Evolutionary conservation across 169 alveolate genomes (phyloP).

Genomic region (Plasmodium chabaudi): DNA sequence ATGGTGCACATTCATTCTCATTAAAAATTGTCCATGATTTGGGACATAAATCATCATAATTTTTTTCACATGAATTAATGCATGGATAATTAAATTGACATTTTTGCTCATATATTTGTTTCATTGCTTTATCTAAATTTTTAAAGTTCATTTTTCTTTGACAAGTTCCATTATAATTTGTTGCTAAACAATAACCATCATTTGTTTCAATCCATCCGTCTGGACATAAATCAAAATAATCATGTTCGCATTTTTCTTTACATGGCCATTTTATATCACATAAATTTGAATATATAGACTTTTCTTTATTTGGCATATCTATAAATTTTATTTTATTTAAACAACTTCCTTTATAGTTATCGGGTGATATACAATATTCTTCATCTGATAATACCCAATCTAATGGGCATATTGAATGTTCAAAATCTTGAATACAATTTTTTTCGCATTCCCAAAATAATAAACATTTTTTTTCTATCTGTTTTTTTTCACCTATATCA

Average conservation of each 20-base stretch:
- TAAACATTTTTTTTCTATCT: constrained; percentile 53
- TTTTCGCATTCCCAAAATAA: constrained; percentile 71
- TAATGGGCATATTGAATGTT: constrained; percentile 77
- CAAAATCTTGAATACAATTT: constrained; percentile 55
- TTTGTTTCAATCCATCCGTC: constrained; percentile 81
- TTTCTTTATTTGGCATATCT: constrained; percentile 62
- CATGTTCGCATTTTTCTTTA: constrained; percentile 78
- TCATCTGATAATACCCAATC: constrained; percentile 78
- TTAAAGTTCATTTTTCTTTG: constrained; percentile 44
- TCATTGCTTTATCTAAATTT: constrained; percentile 56
- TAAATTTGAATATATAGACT: constrained; percentile 61
- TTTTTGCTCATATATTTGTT: constrained; percentile 67
- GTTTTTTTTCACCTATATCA: constrained; percentile 45
- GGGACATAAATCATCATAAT: constrained; percentile 67
- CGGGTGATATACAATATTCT: constrained; percentile 80
- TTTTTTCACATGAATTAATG: constrained; percentile 63
- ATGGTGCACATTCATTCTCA: constrained; percentile 74
- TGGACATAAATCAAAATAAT: constrained; percentile 84
- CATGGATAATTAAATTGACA: constrained; percentile 76
- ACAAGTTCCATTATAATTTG: constrained; percentile 63
- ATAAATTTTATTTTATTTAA: constrained; percentile 38
- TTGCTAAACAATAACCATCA: constrained; percentile 72
- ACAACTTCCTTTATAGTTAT: constrained; percentile 78
- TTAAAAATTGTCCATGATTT: constrained; percentile 42
- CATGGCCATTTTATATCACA: constrained; percentile 76